Conservation (phyloP, 176 grass and related monocot genomes). For the Carex myosuroides region DNA sequence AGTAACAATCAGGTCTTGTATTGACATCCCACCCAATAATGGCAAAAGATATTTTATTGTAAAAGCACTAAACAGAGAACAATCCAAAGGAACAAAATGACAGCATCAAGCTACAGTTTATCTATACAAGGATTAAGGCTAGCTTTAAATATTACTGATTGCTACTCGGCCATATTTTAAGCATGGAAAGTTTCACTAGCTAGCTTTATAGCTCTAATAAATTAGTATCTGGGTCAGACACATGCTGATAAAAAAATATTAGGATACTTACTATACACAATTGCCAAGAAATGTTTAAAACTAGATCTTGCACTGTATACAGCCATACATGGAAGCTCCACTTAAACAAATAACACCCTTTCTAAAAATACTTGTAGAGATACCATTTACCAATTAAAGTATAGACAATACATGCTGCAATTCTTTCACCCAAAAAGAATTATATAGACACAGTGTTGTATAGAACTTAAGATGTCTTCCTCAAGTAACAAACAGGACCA, state of each 20-base stretch:
- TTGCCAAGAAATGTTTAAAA: not conserved
- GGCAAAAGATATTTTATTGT: not conserved
- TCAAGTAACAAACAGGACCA: not conserved
- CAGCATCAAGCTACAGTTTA: not conserved
- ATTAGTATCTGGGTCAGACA: not conserved
- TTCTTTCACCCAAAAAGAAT: not conserved
- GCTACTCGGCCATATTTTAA: not conserved
- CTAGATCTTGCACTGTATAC: not conserved
- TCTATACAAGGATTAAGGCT: not conserved
- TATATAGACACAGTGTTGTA: not conserved
- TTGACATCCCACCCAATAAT: not conserved
- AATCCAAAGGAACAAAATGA: not conserved
- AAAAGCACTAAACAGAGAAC: not conserved
- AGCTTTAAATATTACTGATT: slow-evolving; percentile 7
- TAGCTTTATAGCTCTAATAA: not conserved
- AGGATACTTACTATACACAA: not conserved
- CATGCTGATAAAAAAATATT: not conserved
- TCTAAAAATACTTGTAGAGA: not conserved
- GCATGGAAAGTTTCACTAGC: not conserved
- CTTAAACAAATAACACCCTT: not conserved
- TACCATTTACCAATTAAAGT: not conserved
- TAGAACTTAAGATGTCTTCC: not conserved
- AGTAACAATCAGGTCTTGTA: not conserved
- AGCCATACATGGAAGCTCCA: not conserved
- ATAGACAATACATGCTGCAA: not conserved